phyloP scores from a whole-genome alignment of 2,329 filamentous ascomycete genomes.

The Xylaria digitata region DNA sequence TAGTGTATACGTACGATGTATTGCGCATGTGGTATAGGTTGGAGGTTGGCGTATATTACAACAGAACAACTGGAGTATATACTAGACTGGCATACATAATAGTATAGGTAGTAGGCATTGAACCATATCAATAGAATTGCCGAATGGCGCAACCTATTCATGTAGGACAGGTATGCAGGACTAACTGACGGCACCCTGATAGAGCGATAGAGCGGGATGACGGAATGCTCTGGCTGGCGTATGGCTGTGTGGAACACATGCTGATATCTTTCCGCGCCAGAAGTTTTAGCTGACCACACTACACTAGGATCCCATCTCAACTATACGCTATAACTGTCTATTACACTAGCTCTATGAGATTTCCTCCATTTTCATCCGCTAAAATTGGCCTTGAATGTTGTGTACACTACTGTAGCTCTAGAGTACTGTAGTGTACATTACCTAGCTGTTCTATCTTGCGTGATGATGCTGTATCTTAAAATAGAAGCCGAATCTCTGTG shows the following conservation, averaged over 20 bases:
- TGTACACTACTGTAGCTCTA: too few relatives aligned
- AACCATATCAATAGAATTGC: slow-evolving; percentile 7
- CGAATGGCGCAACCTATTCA: slow-evolving; percentile 21
- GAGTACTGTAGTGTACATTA: too few relatives aligned
- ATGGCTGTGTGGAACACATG: background rate
- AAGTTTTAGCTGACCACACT: background rate
- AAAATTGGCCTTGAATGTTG: background rate
- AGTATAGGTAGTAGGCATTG: too few relatives aligned
- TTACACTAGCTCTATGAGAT: background rate
- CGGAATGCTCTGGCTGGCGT: slow-evolving; percentile 9
- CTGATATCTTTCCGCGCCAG: background rate
- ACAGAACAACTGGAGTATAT: too few relatives aligned
- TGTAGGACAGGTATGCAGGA: slow-evolving; percentile 19
- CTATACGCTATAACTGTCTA: background rate
- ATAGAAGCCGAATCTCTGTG: slow-evolving; percentile 31
- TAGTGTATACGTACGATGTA: too few relatives aligned
- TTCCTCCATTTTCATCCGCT: background rate
- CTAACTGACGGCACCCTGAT: slow-evolving; percentile 7
- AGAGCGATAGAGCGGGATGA: slow-evolving; percentile 9
- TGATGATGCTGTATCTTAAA: slow-evolving; percentile 33
- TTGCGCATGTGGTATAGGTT: too few relatives aligned
- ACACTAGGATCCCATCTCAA: background rate
- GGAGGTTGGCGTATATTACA: too few relatives aligned
- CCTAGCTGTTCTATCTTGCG: slow-evolving; percentile 7
- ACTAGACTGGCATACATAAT: too few relatives aligned